Percentiles rank a stretch among this genome's conserved stretches.
phyloP scores from a whole-genome alignment of 2,329 filamentous ascomycete species.

The Coniochaeta prunicola region DNA sequence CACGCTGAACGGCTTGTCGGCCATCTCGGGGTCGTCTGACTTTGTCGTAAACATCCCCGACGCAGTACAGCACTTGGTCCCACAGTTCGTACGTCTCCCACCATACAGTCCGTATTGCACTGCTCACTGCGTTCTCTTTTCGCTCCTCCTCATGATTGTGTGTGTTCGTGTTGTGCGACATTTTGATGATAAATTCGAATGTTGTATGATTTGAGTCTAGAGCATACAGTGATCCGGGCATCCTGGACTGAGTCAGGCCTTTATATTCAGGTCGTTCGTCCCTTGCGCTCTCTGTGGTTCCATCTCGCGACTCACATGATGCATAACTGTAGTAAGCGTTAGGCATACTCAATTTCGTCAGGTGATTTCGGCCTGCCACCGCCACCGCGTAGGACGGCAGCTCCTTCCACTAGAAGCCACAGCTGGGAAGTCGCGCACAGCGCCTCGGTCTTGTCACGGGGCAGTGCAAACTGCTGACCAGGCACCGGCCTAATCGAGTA shows the following conservation, averaged over 20 bases:
- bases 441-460: not conserved
- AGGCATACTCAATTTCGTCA: not conserved
- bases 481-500: not conserved
- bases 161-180: not conserved
- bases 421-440: not conserved
- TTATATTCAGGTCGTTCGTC: not conserved
- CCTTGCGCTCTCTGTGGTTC: not conserved
- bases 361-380: not conserved
- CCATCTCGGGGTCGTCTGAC: not conserved
- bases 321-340: not conserved
- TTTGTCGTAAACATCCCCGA: slow-evolving; percentile 11
- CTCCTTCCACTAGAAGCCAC: not conserved
- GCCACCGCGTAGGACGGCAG: not conserved
- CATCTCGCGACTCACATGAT: not conserved
- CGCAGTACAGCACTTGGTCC: slow-evolving; percentile 12
- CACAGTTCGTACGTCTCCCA: slow-evolving; percentile 12
- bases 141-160: not conserved
- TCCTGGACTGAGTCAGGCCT: not conserved
- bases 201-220: not conserved
- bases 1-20: not conserved
- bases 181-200: not conserved
- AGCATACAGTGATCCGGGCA: not conserved
- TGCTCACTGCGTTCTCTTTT: not conserved
- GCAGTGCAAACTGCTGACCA: not conserved
- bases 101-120: slow-evolving; percentile 8